Conservation (phyloP, 208 protist species). For the Herpetomonas samuelpessoai region DNA sequence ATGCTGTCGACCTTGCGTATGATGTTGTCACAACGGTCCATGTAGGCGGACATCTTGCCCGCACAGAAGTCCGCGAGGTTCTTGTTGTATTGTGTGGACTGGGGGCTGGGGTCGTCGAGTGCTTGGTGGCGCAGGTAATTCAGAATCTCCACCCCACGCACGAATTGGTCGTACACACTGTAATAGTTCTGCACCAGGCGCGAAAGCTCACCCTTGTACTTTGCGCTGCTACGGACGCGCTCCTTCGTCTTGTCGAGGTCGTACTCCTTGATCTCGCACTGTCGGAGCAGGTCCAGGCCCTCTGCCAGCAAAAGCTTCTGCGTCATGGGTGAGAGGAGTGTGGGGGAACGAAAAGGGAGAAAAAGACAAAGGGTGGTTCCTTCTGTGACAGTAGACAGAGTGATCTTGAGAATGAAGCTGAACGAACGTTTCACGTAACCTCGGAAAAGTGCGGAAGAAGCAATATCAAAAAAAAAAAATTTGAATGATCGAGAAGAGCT, state of each 20-base stretch:
- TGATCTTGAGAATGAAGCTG: neutral
- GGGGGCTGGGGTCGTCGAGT: slow-evolving; percentile 29
- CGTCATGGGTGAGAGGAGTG: slow-evolving; percentile 31
- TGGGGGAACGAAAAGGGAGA: neutral
- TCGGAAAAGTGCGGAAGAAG: neutral
- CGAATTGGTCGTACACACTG: slow-evolving; percentile 51
- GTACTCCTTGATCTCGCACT: slow-evolving; percentile 70
- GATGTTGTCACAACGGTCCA: slow-evolving; percentile 73
- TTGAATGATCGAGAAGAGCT: too few species aligned
- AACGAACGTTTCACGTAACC: neutral
- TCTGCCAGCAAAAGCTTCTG: slow-evolving; percentile 79
- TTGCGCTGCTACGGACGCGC: slow-evolving; percentile 36
- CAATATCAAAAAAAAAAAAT: neutral
- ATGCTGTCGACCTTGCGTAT: slow-evolving; percentile 64
- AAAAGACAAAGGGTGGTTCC: neutral
- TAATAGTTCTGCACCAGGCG: slow-evolving; percentile 56
- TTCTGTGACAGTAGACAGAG: neutral
- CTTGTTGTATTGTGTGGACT: slow-evolving; percentile 36
- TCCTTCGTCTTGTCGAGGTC: slow-evolving; percentile 53
- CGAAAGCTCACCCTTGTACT: slow-evolving; percentile 41
- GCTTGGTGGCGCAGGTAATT: slow-evolving; percentile 73
- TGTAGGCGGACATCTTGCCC: slow-evolving; percentile 64
- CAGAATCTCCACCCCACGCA: slow-evolving; percentile 66
- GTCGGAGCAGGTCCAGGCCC: slow-evolving; percentile 64
- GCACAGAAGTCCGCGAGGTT: slow-evolving; percentile 61